A percentile compares a stretch with the other conserved stretches of the same genome.
Evolutionary conservation across 495 filamentous ascomycete species (phyloP).

Genomic region (Penicillium waksmanii): DNA sequence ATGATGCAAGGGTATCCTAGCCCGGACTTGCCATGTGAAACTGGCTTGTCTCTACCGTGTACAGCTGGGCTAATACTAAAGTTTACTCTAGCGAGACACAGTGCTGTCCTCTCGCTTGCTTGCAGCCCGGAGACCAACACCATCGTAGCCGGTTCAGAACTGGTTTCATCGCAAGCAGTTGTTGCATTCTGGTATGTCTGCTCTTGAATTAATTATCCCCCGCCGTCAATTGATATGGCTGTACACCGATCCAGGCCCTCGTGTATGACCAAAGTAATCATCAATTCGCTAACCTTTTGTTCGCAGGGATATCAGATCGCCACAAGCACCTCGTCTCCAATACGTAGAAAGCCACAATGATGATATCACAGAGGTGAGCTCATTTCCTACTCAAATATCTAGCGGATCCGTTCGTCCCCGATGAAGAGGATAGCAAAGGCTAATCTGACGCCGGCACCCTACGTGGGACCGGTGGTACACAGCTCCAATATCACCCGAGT

Average conservation of each 20-base stretch:
- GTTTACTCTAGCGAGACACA: constrained; percentile 38
- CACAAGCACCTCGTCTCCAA: constrained; percentile 53
- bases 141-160: constrained; percentile 78
- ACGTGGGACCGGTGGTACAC: constrained; percentile 19
- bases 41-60: not conserved
- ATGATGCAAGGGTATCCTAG: constrained; percentile 9
- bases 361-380: constrained; percentile 77
- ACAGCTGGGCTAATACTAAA: constrained; percentile 10
- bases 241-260: not conserved
- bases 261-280: constrained; percentile 5
- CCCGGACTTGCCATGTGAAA: not conserved
- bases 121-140: constrained; percentile 59
- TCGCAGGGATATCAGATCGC: constrained; percentile 70
- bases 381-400: not conserved
- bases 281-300: constrained; percentile 37
- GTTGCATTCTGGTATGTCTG: constrained; percentile 71
- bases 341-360: constrained; percentile 91
- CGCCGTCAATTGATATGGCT: not conserved
- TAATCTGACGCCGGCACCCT: constrained; percentile 19
- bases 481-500: constrained; percentile 74
- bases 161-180: constrained; percentile 70
- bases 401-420: not conserved
- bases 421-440: not conserved
- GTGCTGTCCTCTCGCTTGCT: constrained; percentile 70
- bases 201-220: not conserved